Evolutionary conservation across 768 basidiomycete genomes (phyloP), one percentile per base, ranked within the genome.

Genomic region (Tricholoma furcatifolium): DNA sequence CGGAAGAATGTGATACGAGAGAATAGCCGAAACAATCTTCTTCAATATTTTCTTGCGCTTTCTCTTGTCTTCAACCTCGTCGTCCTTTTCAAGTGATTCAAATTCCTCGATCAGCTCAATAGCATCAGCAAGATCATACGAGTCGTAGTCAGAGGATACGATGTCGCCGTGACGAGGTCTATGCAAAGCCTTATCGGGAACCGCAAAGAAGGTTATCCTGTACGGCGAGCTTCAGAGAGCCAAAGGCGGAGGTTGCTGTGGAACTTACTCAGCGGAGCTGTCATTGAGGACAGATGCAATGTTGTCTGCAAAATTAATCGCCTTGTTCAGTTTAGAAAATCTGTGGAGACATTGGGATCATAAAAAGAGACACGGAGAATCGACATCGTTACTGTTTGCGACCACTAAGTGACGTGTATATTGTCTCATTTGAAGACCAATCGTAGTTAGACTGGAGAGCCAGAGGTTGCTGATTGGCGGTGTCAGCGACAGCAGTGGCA

Each of bases 1-100:
- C 23, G 78, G 77, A 8, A 88, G 66, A 41, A 79, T 76, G 62
- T 83, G 83, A 65, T 84, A 88, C 18, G 75, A 70, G 17, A 85
- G 65, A 27, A 86, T 73, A 38, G 77, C 75, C 14, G 71, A 74
- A 24, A 85, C 60, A 53, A 87, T 75, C 47, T 72, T 70, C 58
- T 80, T 80, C 61, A 89, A 66, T 42, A 79, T 73, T 62, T 83
- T 78, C 57, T 80, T 82, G 51, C 74, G 71, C 39, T 70, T 72
- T 57, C 81, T 71, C 55, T 75, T 80, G 36, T 77, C 67, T 15
- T 66, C 60, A 2, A 72, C 68, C 30, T 69, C 63, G 15, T 79
- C 27, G 21, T 71, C 68, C 32, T 70, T 62, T 20, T 24, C 72
- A 27, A 80, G 70, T 47, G 74, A 60, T 23, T 74, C 73, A 20